Base-by-base conservation (phyloP, 2,329 filamentous ascomycete genomes). In the Hawksworthiomyces lignivorus region DNA sequence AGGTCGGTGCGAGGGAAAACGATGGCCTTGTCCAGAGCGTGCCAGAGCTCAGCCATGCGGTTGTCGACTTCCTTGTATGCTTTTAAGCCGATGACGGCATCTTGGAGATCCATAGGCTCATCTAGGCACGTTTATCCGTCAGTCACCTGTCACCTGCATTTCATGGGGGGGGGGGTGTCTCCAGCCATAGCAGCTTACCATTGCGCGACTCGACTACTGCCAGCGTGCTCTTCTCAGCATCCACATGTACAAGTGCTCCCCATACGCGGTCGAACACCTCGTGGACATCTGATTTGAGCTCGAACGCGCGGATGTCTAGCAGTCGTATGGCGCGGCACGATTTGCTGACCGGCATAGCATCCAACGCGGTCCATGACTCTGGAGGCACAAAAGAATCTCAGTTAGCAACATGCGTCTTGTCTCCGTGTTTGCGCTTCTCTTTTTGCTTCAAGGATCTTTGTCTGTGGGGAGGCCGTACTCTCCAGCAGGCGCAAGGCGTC, bases 261-360 rank as follows among this genome's bases (percentile, higher is more conserved):
- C 88, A 96, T n/a, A 80, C 72, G 41, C 70, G 68, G 32, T 77
- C 73, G 29, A 92, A 72, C 8, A 77, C 75, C 30, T 82, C 75
- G 44, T 80, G 73, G 18, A 92, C 73, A 17, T 75, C 70, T 3
- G 73, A 70, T 48, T 80, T 81, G 43, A 94, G 65, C 52, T 81
- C 77, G 20, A 77, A 77, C 2, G 77, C 73, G 48, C 82, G 75
- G 33, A 77, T 61, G 47, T 80, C 72, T 4, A 95, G 63, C 19
- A 94, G 64, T 42, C 72, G 75, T 56, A 80, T 72, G 3, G 77
- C 74, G 24, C 80, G 71, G 24, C 77, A 78, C 3, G 75, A 73
- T 50, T 72, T 76, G 55, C 77, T 76, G 3, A 76, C 65, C 0
- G 77, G 75, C 18, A 88, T 66, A 2, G 65, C 61, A 47, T 75